A percentile compares a stretch with the other conserved stretches of the same genome.
phyloP scores from a whole-genome alignment of 805 yeast species.

The Pichia gijzeniarum region DNA sequence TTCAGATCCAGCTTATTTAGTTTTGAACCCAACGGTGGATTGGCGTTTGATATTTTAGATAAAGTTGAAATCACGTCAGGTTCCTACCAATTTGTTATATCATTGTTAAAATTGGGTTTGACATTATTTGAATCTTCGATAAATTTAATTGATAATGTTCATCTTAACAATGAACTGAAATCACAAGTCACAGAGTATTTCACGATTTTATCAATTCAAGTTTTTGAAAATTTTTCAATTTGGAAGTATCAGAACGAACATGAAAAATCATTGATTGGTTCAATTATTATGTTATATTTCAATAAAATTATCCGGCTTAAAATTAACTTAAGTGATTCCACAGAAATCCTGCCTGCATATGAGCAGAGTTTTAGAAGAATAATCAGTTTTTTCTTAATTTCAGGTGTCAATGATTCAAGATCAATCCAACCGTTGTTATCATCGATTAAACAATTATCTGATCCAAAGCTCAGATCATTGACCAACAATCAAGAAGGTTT shows the following conservation, averaged over 20 bases:
- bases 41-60: slow-evolving; percentile 55
- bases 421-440: slow-evolving; percentile 47
- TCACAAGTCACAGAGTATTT: slow-evolving; percentile 50
- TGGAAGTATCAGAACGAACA: slow-evolving; percentile 57
- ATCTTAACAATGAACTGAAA: slow-evolving; percentile 38
- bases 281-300: slow-evolving; percentile 47
- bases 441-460: slow-evolving; percentile 42
- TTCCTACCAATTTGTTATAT: slow-evolving; percentile 55
- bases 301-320: slow-evolving; percentile 48
- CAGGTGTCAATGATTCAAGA: slow-evolving; percentile 45
- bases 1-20: slow-evolving; percentile 61
- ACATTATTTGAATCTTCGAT: slow-evolving; percentile 48
- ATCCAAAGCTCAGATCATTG: slow-evolving; percentile 12
- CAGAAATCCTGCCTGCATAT: slow-evolving; percentile 40
- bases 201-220: slow-evolving; percentile 49
- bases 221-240: slow-evolving; percentile 65
- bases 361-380: slow-evolving; percentile 46
- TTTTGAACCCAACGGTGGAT: slow-evolving; percentile 57
- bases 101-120: slow-evolving; percentile 50
- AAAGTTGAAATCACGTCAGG: slow-evolving; percentile 68
- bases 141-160: slow-evolving; percentile 31
- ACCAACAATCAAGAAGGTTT: slow-evolving; percentile 35
- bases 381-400: slow-evolving; percentile 48
- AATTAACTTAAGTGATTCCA: slow-evolving; percentile 35
- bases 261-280: slow-evolving; percentile 60